Conservation (phyloP, 495 filamentous ascomycete genomes). For the Aspergillus heteromorphus region DNA sequence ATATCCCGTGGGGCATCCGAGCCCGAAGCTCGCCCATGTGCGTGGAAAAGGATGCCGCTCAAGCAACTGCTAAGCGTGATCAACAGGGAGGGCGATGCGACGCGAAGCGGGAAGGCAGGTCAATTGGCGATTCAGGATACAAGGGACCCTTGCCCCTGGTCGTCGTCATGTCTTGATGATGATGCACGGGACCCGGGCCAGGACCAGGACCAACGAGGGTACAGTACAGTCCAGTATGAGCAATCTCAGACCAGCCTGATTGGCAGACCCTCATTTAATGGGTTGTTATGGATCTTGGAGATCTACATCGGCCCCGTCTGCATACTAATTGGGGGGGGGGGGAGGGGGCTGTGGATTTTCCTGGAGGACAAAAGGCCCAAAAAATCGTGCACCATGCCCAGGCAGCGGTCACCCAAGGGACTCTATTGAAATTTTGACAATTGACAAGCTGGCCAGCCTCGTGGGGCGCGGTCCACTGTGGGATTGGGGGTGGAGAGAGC, state of each 20-base stretch:
- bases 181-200: too few relatives aligned
- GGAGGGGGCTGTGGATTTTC: too few relatives aligned
- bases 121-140: background rate
- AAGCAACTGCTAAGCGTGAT: background rate
- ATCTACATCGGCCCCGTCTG: slow-evolving; percentile 1
- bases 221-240: background rate
- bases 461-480: background rate
- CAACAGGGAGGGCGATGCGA: background rate
- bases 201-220: too few relatives aligned
- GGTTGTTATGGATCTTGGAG: background rate
- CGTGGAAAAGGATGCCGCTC: background rate
- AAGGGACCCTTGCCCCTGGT: background rate
- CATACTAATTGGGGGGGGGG: background rate
- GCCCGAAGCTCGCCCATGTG: background rate
- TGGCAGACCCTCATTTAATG: background rate
- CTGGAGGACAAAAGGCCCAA: background rate
- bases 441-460: background rate
- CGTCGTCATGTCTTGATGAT: background rate
- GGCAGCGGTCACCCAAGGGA: background rate
- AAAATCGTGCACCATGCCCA: background rate
- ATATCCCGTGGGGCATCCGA: background rate
- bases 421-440: background rate
- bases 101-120: background rate
- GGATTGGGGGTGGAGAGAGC: background rate
- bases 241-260: background rate